These are phyloP conservation scores for Capronia americana DNA, from an alignment of 2,329 filamentous ascomycete species.

Conservation along the genomic window DNA sequence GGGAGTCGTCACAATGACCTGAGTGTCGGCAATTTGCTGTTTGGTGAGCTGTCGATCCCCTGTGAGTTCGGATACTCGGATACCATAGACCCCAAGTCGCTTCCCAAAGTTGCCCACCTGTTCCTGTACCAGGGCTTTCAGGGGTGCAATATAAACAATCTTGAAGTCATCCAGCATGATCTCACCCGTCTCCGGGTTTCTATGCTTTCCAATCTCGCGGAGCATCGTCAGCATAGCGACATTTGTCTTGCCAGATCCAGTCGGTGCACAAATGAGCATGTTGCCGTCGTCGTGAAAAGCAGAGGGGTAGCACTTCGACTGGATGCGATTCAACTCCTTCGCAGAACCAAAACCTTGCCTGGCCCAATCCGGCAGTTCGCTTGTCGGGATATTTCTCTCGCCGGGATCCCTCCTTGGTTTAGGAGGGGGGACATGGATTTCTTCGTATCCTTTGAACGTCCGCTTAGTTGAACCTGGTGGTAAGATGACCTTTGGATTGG, in stretches of 20 bases:
- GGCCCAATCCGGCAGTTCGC: constrained; percentile 92
- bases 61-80: constrained; percentile 92
- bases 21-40: constrained; percentile 96
- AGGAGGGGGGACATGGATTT: constrained; percentile 94
- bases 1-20: constrained; percentile 96
- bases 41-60: constrained; percentile 98
- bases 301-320: constrained; percentile 88
- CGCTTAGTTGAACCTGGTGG: constrained; percentile 94
- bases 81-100: constrained; percentile 85
- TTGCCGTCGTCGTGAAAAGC: constrained; percentile 96
- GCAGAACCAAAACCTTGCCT: constrained; percentile 82
- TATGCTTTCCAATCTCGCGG: constrained; percentile 94
- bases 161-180: constrained; percentile 97
- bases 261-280: constrained; percentile 96
- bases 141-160: constrained; percentile 94
- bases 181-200: constrained; percentile 85
- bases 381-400: constrained; percentile 81
- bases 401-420: constrained; percentile 83
- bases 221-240: constrained; percentile 97
- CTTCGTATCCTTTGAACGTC: constrained; percentile 97
- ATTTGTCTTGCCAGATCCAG: constrained; percentile 97
- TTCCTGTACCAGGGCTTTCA: constrained; percentile 96
- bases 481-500: constrained; percentile 92
- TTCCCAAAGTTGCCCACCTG: constrained; percentile 98
- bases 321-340: constrained; percentile 90